Percentiles rank a stretch among this genome's conserved stretches.
phyloP scores from a whole-genome alignment of 305 asterid species.

The Plantago lanceolata region DNA sequence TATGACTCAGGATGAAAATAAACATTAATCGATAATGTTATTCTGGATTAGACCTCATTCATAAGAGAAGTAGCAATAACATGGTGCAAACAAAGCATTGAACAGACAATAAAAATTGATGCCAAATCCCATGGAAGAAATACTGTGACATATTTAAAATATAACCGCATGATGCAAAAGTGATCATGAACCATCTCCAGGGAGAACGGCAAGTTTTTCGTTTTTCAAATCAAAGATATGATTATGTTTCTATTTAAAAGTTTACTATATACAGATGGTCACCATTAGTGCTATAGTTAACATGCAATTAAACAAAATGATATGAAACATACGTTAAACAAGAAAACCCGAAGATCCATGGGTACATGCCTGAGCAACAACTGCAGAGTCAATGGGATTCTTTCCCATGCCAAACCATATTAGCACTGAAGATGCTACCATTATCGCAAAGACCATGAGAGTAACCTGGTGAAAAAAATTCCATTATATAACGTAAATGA shows the following conservation, averaged over 20 bases:
- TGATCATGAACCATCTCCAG: not conserved
- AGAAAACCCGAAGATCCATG: slow-evolving; percentile 15
- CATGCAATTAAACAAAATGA: slow-evolving; percentile 11
- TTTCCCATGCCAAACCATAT: slow-evolving; percentile 73
- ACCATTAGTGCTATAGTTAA: not conserved
- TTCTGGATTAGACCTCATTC: not conserved
- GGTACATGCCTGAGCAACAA: slow-evolving; percentile 74
- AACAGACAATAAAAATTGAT: not conserved
- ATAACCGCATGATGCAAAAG: not conserved
- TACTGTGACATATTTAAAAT: not conserved
- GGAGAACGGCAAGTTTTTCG: not conserved
- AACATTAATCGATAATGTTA: not conserved
- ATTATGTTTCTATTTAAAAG: not conserved
- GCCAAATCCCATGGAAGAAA: not conserved
- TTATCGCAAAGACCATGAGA: slow-evolving; percentile 54
- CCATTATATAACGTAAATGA: slow-evolving; percentile 20
- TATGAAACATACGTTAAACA: slow-evolving; percentile 7
- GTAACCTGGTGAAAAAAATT: slow-evolving; percentile 52
- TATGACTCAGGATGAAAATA: not conserved
- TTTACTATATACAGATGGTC: not conserved
- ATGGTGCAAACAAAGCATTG: not conserved
- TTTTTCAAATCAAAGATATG: not conserved
- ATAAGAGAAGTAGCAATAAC: not conserved
- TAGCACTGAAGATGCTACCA: slow-evolving; percentile 67
- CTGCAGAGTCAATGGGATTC: slow-evolving; percentile 52